Base-by-base conservation (phyloP, 164 flowering plant species). In the Buxus sempervirens region DNA sequence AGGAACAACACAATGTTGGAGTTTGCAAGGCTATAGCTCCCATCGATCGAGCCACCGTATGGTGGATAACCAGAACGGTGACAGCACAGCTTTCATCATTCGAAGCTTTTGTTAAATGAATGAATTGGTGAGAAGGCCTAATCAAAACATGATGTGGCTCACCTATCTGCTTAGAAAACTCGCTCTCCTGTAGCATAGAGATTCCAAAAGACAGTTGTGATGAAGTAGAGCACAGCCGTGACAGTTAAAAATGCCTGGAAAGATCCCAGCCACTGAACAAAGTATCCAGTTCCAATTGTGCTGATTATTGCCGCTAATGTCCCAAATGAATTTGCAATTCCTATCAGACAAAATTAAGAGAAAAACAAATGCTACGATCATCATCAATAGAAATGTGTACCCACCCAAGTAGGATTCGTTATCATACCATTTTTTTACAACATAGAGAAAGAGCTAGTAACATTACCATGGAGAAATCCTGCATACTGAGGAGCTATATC, bases 211-310 rank as follows among this genome's bases (percentile, higher is more conserved):
- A 92, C 72, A 65, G 98, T 65, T 23, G 96, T 58, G 22, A 72
- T 68, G 68, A 92, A 90, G 67, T 95, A 95, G 21, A 95, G 88
- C 15, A 65, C 77, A 0, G 97, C 92, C 12, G 98, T 95, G 65
- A 92, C 75, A 0, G 89, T 86, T 58, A 95, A 77, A 79, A 95
- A 95, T 32, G 98, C 97, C 63, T 92, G 96, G 67, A 95, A 95
- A 5, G 98, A 95, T 70, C 98, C 98, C 36, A 92, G 76, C 97
- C 98, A 92, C 54, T 95, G 88, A 14, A 95, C 97, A 70, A 95
- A 95, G 72, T 86, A 89, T 25, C 97, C 98, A 0, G 98, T 88
- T 51, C 97, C 97, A 25, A 92, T 88, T 12, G 97, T 95, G 80
- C 98, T 95, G 66, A 90, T 66, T 68, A 95, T 95, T 6, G 97